Evolutionary conservation across 2,329 filamentous ascomycete genomes (phyloP), one percentile per base, ranked within the genome.

Genomic region (Monilinia polystroma): DNA sequence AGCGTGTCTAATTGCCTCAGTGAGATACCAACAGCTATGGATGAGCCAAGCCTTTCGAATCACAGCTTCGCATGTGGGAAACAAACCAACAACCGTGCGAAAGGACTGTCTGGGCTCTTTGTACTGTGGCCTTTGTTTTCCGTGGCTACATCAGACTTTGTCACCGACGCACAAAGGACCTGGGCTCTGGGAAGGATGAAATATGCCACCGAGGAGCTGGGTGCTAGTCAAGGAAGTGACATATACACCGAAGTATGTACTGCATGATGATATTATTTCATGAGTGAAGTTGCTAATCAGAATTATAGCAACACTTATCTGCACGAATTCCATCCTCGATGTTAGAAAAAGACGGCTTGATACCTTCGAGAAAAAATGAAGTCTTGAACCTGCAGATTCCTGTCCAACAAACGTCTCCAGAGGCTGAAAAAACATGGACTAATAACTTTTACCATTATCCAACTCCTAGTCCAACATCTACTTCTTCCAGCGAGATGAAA

Each of bases 1-100:
- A 84, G 82, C 8, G 82, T 87, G 23, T 86, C 86, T 2, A 88
- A 83, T 71, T 82, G 86, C 70, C 79, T 88, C 5, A 84, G 85
- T 80, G 80, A 66, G 77, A 79, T 68, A 79, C 75, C 63, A 47
- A 70, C 43, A 49, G 23, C 64, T 12, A 66, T 66, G 49, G 55
- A 62, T 45, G 62, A 53, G 8, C 35, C 49, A 51, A 63, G 18
- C 3, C 71, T 71, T 64, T 60, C 64, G 6, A 69, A 68, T 35
- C 86, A 84, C 71, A 80, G 78, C 2, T 85, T 82, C 70, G 84
- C 83, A 20, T 79, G 84, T 41, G 83, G 85, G 47, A 77, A 81
- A 51, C 76, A 77, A n/a, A 68, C 68, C 18, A 47, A 49, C 4
- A 53, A 54, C 1, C 55, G 32, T 12, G 69, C 70, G 20, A 73